Evolutionary conservation across 2,329 filamentous ascomycete genomes (phyloP), one percentile per base, ranked within the genome.

Genomic region (Elsinoe australis): DNA sequence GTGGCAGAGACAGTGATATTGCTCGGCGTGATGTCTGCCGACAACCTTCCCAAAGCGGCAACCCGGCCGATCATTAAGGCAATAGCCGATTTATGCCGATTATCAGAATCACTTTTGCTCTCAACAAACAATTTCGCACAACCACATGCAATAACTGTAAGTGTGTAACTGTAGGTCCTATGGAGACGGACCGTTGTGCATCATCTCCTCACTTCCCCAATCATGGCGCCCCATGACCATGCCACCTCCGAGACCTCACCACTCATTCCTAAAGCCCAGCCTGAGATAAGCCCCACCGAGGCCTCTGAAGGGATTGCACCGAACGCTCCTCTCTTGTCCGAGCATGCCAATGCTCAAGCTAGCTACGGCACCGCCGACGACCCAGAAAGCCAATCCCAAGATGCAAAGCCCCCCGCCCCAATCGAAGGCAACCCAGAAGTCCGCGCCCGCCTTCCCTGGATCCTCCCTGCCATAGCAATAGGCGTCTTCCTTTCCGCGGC

Each of bases 401-500:
- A 41, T 14, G 21, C 32, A 36, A 29, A 39, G 17, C 45, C 45
- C 17, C 24, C 32, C 26, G 45, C 22, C 6, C 26, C 12, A 6
- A 67, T 48, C 34, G 32, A 36, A 29, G 71, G 71, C 4, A 57
- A 71, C 50, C 67, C 71, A 0, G 72, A 75, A 52, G 67, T 74
- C 4, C 69, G 64, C 52, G 69, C 69, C 55, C 65, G 66, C 45
- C 62, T 83, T 60, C 71, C 71, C 49, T 76, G 75, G 54, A 76
- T 83, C 48, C 63, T 82, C 26, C 79, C 79, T 2, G 78, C 79
- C 1, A 64, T 83, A 38, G 75, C 72, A 6, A 72, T 82, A 47
- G 79, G 79, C n/a, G 52, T 88, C 32, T 86, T 85, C 59, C 71
- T 90, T 5, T 75, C 81, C 15, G 82, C 85, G 3, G 73, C 82